Base-by-base conservation (phyloP, 2,329 filamentous ascomycete genomes). In the Fusarium sp. region DNA sequence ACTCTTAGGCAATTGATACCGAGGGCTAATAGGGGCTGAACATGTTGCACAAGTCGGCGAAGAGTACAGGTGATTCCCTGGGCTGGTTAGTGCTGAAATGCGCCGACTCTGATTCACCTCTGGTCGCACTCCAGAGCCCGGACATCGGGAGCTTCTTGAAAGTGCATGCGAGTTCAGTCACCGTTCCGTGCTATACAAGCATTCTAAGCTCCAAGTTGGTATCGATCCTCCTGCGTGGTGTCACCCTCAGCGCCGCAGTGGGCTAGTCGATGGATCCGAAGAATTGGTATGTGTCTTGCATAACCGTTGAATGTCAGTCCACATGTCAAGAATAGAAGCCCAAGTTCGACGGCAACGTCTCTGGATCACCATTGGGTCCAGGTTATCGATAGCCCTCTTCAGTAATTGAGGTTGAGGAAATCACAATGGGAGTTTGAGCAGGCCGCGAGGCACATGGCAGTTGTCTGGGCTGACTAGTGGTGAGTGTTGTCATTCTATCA, bases 1-100 rank as follows among this genome's bases (percentile, higher is more conserved):
- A 18, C 28, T n/a, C 4, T 6, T 32, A 0, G 15, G 5, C 3
- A 9, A 32, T 9, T 49, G 28, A 13, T 0, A 6, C 16, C 7
- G 7, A n/a, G 15, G 12, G 5, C 5, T 13, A 0, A 6, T 9
- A 8, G 10, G 7, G 15, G 46, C 5, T 49, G 46, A 18, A n/a
- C 7, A 18, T 32, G 15, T 49, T n/a, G 2, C 15, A n/a, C 15
- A 6, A 49, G 15, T 49, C 21, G 10, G 28, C 9, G 4, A 18
- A 3, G 10, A 32, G 46, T 7, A 18, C 2, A 9, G 15, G 7
- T 32, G 7, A 18, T 9, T 6, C 21, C 10, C n/a, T 47, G 6
- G 46, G 15, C 15, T 32, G 18, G 18, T 18, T n/a, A 32, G 7
- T 32, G 2, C 21, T 19, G 8, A 46, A 19, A 10, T 28, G 18